Evolutionary conservation across 768 basidiomycete genomes (phyloP), one percentile per base, ranked within the genome.

Genomic region (Phylloporus rhodoxanthus): DNA sequence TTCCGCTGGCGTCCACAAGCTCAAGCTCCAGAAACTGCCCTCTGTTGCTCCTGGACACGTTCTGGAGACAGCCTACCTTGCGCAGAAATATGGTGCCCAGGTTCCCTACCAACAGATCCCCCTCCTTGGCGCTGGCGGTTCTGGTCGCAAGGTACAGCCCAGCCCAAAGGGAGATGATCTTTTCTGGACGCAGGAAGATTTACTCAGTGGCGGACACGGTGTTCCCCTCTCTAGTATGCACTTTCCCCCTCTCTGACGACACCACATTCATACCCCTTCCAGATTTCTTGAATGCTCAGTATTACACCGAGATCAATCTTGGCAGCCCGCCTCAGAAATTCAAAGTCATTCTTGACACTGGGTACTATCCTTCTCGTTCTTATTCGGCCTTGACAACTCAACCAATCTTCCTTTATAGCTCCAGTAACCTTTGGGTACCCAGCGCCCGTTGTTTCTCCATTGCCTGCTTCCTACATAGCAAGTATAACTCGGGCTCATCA

Each of bases 251-350:
- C 6, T 39, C 20, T 28, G 25, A 26, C 25, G n/a, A 42, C n/a
- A 0, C 37, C 34, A n/a, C 23, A 44, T 32, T 43, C 43, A 52
- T 29, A 5, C 19, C 29, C 21, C 29, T 47, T 19, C 15, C 48
- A 96, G 94, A 97, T 75, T 98, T 91, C 72, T 83, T 94, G 84
- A 98, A 98, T 66, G 94, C 96, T 30, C 94, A 99, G 68, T 98
- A 99, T 71, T 99, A 79, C 65, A 79, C 92, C 17, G 87, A 92
- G 54, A 95, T 98, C 52, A 64, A 74, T 1, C 66, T 97, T 47
- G 95, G 95, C 14, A 78, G 74, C 1, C 95, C 95, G 19, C 78
- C 91, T 30, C 95, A 98, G 69, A 71, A 62, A 4, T 95, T 94
- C 78, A 93, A 95, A 71, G 93, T 96, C 61, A 82, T 96, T 52